Evolutionary conservation across 331 rosid species (phyloP), one percentile per base, ranked within the genome.

Genomic region (Acacia pycnantha): DNA sequence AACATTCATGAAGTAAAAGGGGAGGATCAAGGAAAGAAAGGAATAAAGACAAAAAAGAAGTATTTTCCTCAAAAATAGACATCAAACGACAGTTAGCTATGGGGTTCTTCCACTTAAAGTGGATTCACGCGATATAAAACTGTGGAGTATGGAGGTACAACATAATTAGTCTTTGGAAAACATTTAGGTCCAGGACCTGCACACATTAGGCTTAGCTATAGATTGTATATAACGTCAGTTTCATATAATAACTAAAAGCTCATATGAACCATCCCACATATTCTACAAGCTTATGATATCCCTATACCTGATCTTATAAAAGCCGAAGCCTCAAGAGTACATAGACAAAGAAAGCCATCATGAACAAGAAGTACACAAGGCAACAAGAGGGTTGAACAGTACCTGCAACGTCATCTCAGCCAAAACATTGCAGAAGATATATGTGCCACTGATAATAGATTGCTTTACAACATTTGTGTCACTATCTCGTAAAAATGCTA

Each of bases 321-420:
- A 69, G 11, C 47, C 62, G 18, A 19, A 44, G 1, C 62, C 62
- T 47, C 53, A 26, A 56, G 24, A n/a, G 54, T 0, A 22, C 16
- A 8, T 56, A 33, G 14, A 37, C 24, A 61, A 35, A 78, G 74
- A 66, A 53, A 54, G 8, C 65, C 77, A 73, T 29, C 67, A 41
- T 12, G 74, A 78, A 21, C 29, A 29, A 53, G 22, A 47, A 19
- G 22, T 18, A 51, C 14, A 73, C 9, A 68, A 58, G 50, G 27
- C 48, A 53, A 81, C 26, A 31, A 48, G 31, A 75, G 29, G 26
- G 70, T 48, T 78, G 80, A 78, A 81, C 71, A 79, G 74, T 77
- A 94, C 99, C 98, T 96, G 98, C 83, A 92, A n/a, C 70, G 94
- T 80, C 93, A 96, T 82, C 89, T 94, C 93, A 86, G 88, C 93